Evolutionary conservation across 176 grass and related monocot genomes (phyloP).

Genomic region (Carex pumila): DNA sequence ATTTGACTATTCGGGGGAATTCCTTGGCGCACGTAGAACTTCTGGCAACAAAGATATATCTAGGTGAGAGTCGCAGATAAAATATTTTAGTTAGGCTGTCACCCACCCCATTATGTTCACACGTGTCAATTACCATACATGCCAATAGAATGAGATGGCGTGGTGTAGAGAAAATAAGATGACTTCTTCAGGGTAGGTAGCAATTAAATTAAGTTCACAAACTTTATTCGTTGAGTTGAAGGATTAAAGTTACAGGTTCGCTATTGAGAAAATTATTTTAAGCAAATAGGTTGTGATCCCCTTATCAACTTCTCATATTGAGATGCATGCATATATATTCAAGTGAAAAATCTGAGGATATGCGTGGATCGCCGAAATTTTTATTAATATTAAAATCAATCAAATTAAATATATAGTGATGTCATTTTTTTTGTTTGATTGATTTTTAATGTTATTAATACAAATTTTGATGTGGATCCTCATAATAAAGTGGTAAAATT

Average conservation of each 20-base stretch:
- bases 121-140: conserved; percentile 25
- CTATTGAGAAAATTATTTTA: not conserved
- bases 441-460: no score
- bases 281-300: conserved; percentile 17
- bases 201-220: conserved; percentile 24
- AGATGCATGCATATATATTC: not conserved
- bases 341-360: not conserved
- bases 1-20: conserved; percentile 15
- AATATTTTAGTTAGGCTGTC: not conserved
- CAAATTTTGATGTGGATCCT: not conserved
- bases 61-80: conserved; percentile 22
- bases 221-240: conserved; percentile 6
- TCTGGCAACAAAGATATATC: conserved; percentile 13
- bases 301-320: not conserved
- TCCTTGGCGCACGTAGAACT: conserved; percentile 21
- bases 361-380: no score
- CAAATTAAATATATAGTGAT: no score
- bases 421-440: no score
- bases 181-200: conserved; percentile 20
- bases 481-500: not conserved
- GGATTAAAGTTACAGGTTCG: conserved; percentile 8
- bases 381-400: no score
- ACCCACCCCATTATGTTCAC: conserved; percentile 15
- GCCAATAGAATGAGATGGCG: conserved; percentile 25
- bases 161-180: conserved; percentile 26